Base-by-base conservation (phyloP, 768 basidiomycete species). In the Lactarius akahatsu region DNA sequence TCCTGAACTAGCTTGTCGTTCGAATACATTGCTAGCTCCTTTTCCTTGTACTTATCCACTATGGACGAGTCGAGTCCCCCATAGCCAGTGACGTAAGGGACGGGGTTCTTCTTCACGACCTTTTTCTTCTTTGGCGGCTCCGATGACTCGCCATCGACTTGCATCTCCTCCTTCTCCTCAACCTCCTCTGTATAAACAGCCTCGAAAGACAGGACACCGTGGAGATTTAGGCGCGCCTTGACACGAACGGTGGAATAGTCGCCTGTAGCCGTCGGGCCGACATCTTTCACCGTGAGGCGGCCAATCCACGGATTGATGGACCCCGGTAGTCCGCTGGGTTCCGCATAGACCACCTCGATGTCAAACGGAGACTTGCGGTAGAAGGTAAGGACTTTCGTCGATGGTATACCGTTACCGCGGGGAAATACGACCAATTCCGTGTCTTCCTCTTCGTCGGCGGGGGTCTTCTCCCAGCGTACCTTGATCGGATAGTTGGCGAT, bases 1-100 rank as follows among this genome's bases (percentile, higher is more conserved):
- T 99, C 97, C 81, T 88, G 86, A 61, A 99, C 96, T 68, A 98
- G 90, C 82, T 96, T 98, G 80, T 99, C 97, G 63, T 86, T 80
- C 34, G 91, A 84, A 76, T 90, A 85, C 94, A 99, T 92, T 79
- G 90, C 80, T 20, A 87, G 88, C 80, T 98, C 97, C 71, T 84
- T 82, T 80, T 98, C 93, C 77, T 82, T 86, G 75, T 82, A 80
- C 64, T 77, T 74, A 73, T 96, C 88, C 50, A 96, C 73, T 26
- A 84, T 65, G 7, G 81, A 74, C 73, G 84, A 79, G 73, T 92
- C 90, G 69, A 97, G 76, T 3, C 85, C 84, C 45, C 85, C 80
- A 63, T 85, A 82, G 61, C 84, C 81, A 32, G 86, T 79, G 32
- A 92, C 81, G 77, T 92, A 90, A 0, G 88, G 80, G 52, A 97